Percentiles rank a stretch among this genome's conserved stretches.
These are phyloP conservation scores for Quercus parvula DNA, from an alignment of 306 rosid genomes.

Conservation along the genomic window DNA sequence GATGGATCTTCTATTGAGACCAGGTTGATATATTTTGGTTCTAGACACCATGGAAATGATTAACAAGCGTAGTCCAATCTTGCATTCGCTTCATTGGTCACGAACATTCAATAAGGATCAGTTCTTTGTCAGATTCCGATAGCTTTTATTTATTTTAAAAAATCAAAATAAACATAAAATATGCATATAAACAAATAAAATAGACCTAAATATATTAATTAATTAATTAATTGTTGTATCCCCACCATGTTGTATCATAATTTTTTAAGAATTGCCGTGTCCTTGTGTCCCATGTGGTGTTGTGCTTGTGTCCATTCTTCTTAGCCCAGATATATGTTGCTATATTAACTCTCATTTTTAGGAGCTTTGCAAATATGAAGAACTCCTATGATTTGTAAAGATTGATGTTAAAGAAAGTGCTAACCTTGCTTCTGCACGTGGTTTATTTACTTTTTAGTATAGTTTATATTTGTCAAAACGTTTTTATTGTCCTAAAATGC, in stretches of 20 bases:
- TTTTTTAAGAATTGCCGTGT: too few species aligned
- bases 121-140: slow-evolving; percentile 36
- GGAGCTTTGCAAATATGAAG: neutral
- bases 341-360: neutral
- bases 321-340: neutral
- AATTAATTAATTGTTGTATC: too few species aligned
- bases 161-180: too few species aligned
- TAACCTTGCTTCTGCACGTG: neutral
- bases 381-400: neutral
- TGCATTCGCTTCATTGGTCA: slow-evolving; percentile 78
- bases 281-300: too few species aligned
- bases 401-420: neutral
- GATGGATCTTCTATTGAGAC: slow-evolving; percentile 88
- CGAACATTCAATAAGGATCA: slow-evolving; percentile 42
- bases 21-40: slow-evolving; percentile 67
- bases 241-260: too few species aligned
- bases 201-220: too few species aligned
- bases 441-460: neutral
- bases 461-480: neutral
- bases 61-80: slow-evolving; percentile 49
- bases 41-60: slow-evolving; percentile 64
- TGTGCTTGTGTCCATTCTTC: too few species aligned
- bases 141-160: too few species aligned
- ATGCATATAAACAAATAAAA: too few species aligned
- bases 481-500: neutral